phyloP scores from a whole-genome alignment of 345 rosid genomes.

The Lagerstroemia speciosa region DNA sequence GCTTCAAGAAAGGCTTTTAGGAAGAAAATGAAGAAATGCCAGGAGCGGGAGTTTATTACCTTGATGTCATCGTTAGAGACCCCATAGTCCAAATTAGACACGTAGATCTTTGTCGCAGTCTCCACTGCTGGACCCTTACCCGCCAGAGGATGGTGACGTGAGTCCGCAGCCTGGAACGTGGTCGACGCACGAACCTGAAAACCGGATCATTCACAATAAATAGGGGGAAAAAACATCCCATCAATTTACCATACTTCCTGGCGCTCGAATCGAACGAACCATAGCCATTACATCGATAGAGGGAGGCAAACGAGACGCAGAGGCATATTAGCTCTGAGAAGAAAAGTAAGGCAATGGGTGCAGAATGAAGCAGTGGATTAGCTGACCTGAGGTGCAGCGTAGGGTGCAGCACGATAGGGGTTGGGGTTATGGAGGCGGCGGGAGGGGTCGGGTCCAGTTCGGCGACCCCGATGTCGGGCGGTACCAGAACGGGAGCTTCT shows the following conservation, averaged over 20 bases:
- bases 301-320: too few relatives aligned
- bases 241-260: background rate
- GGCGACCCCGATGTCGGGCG: slow-evolving; percentile 37
- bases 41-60: slow-evolving; percentile 25
- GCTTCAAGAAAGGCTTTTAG: background rate
- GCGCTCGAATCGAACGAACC: too few relatives aligned
- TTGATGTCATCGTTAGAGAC: slow-evolving; percentile 88
- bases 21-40: background rate
- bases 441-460: slow-evolving; percentile 38
- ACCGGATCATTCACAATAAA: slow-evolving; percentile 10
- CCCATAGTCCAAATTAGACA: slow-evolving; percentile 82
- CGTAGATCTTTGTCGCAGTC: slow-evolving; percentile 87
- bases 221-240: slow-evolving; percentile 3
- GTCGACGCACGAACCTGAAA: slow-evolving; percentile 72
- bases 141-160: slow-evolving; percentile 28
- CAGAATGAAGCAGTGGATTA: background rate
- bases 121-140: slow-evolving; percentile 53
- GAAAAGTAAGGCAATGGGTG: background rate
- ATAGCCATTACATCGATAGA: too few relatives aligned
- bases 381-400: slow-evolving; percentile 30
- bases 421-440: slow-evolving; percentile 60
- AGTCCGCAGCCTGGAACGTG: slow-evolving; percentile 26
- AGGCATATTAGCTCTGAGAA: background rate
- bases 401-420: slow-evolving; percentile 52
- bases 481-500: slow-evolving; percentile 53